Evolutionary conservation across 1,139 yeast genomes (phyloP).

Genomic region (Suhomyces panamericanus): DNA sequence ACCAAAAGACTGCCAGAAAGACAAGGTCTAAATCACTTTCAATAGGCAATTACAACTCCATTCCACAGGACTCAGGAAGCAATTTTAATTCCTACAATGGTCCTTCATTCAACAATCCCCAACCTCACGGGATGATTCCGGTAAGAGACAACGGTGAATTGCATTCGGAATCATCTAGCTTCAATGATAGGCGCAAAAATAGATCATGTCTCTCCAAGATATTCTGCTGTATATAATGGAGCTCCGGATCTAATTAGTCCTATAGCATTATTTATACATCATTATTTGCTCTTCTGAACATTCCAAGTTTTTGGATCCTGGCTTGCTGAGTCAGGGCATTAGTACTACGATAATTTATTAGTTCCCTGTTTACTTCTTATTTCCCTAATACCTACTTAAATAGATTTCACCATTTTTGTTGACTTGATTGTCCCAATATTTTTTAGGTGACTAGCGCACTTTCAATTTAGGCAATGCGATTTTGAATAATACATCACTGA

Average conservation of each 20-base stretch:
- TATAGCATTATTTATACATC: neutral
- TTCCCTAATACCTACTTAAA: neutral
- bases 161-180: slow-evolving; percentile 42
- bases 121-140: slow-evolving; percentile 31
- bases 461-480: too few relatives aligned
- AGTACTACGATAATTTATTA: neutral
- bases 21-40: slow-evolving; percentile 19
- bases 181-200: slow-evolving; percentile 29
- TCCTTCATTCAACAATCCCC: slow-evolving; percentile 7
- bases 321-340: neutral
- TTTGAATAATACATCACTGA: too few relatives aligned
- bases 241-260: neutral
- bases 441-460: neutral
- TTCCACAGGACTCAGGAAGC: slow-evolving; percentile 25
- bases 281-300: neutral
- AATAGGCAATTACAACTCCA: slow-evolving; percentile 32
- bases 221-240: slow-evolving; percentile 13
- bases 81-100: slow-evolving; percentile 8
- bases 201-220: slow-evolving; percentile 17
- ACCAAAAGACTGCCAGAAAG: slow-evolving; percentile 10
- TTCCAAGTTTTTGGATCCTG: neutral
- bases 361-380: neutral
- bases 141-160: slow-evolving; percentile 41
- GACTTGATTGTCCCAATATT: too few relatives aligned
- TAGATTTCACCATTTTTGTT: neutral